Evolutionary conservation across 495 filamentous ascomycete genomes (phyloP), one percentile per base, ranked within the genome.

Genomic region (Penicillium longicatenatum): DNA sequence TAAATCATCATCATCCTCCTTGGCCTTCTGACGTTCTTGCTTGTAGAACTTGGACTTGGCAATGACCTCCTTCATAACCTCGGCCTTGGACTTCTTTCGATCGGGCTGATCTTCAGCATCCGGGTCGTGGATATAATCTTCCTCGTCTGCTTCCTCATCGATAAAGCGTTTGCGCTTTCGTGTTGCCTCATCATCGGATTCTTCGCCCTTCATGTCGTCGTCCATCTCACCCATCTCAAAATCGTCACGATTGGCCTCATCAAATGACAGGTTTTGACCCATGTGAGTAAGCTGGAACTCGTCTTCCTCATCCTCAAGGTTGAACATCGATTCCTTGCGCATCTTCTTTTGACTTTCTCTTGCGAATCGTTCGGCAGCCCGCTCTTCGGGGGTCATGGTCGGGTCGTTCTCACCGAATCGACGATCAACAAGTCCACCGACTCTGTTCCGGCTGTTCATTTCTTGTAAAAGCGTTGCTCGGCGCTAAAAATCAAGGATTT

Each of bases 21-120:
- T 98, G 8, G 84, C 83, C 53, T 90, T 85, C 75, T 98, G 95
- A 20, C 94, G 87, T 73, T 97, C 92, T 57, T 90, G 89, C 74
- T 95, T 98, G 79, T 97, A 80, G 26, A 90, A 81, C 69, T 98
- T 99, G 3, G 95, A 98, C 73, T 98, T 99, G 37, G 92, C 89
- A 58, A 98, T 98, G 57, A 98, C 85, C 72, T 98, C 95, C 63
- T 93, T 89, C 88, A 97, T 97, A 31, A 98, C 90, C 68, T 99
- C 94, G 46, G 91, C 84, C 70, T 93, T 97, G 19, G 86, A 89
- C 75, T 96, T 99, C 68, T 96, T 96, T 43, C 86, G 81, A 59
- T 90, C 88, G 0, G 89, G 87, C 48, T 76, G 62, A 24, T 84
- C 80, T 24, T 78, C 82, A 2, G 72, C 80, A 11, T 64, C 69